Base-by-base conservation (phyloP, 1,284 basidiomycete species). In the Sparassis latifolia region DNA sequence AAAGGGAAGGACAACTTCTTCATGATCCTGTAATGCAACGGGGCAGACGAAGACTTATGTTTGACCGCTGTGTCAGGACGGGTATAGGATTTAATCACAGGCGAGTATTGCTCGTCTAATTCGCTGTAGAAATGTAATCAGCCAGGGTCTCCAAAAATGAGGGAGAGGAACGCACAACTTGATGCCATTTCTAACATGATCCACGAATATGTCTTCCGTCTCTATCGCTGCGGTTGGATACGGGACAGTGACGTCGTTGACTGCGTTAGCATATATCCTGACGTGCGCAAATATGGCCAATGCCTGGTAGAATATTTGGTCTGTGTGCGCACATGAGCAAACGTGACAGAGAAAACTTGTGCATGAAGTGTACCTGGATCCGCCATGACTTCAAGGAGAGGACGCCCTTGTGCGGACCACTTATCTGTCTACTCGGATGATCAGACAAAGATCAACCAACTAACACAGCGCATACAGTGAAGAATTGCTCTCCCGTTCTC, bases 241-340 rank as follows among this genome's bases (percentile, higher is more conserved):
- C 2, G 91, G 89, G 1, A 95, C 92, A 2, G 92, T 92, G 5
- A 73, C 53, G 61, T 93, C 91, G 58, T 89, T 83, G 37, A 91
- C 69, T 2, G 85, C 80, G 68, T 95, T 96, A 6, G 91, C 93
- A 59, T 92, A 97, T 52, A 97, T 79, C 51, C 82, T 73, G 42
- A 93, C 73, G 38, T 82, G 73, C 30, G 79, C 67, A 66, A 97
- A 97, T 33, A 71, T 69, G 0, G 73, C 55, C 37, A 97, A 73
- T 2, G 84, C 88, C 56, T 88, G 80, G 61, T 86, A 84, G 65
- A 97, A 97, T 33, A 88, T 71, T 12, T 78, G 77, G 29, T 84
- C 89, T 86, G 62, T 10, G 12, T 29, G 28, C 28, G 27, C 5
- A 28, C 9, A 42, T 38, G 7, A 38, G 51, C 48, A 46, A 57